Evolutionary conservation across 495 filamentous ascomycete genomes (phyloP).

Genomic region (Penicillium cinerascens): DNA sequence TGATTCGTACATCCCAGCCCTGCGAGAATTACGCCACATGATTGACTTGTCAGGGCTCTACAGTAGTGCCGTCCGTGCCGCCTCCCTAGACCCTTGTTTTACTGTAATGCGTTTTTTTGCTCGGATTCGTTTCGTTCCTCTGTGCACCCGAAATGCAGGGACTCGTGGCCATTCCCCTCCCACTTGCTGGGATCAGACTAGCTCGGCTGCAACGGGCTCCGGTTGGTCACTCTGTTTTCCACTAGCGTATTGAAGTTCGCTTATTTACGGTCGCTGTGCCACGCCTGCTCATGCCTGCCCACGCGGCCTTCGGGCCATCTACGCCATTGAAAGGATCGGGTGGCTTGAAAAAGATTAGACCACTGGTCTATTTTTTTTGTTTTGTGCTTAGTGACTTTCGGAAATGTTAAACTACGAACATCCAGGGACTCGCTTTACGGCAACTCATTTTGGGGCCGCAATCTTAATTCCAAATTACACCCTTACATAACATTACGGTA

Average conservation of each 20-base stretch:
- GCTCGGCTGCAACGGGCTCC: constrained; percentile 2
- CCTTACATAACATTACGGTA: background rate
- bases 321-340: constrained; percentile 5
- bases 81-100: background rate
- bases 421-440: background rate
- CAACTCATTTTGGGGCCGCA: background rate
- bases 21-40: constrained; percentile 21
- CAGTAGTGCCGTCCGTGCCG: no score
- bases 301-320: constrained; percentile 15
- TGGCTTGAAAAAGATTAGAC: constrained; percentile 2
- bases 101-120: no score
- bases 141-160: constrained; percentile 15
- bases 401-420: background rate
- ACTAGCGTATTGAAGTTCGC: constrained; percentile 17
- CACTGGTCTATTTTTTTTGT: background rate
- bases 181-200: constrained; percentile 6
- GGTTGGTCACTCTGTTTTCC: background rate
- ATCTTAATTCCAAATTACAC: background rate
- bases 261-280: constrained; percentile 1
- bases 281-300: constrained; percentile 14
- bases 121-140: background rate
- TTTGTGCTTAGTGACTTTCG: background rate
- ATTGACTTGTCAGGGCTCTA: constrained; percentile 21
- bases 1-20: constrained; percentile 20
- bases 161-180: constrained; percentile 22